Evolutionary conservation across 2,329 filamentous ascomycete species (phyloP).

Genomic region (Calonectria multiphialidica): DNA sequence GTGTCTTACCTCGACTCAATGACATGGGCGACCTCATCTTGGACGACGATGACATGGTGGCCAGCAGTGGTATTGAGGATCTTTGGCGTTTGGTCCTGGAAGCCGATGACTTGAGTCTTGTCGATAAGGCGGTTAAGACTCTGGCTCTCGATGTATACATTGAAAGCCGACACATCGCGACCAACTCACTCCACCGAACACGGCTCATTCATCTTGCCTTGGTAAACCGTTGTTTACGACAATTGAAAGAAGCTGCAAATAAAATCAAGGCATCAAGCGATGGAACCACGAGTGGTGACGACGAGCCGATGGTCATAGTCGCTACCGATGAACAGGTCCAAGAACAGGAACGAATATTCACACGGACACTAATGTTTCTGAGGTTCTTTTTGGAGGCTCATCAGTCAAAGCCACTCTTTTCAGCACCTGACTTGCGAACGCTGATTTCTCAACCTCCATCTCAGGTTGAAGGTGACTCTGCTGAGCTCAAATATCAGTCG

Average conservation of each 20-base stretch:
- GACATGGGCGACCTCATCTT: slow-evolving; percentile 59
- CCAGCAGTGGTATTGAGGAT: slow-evolving; percentile 72
- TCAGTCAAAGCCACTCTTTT: slow-evolving; percentile 71
- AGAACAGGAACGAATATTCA: slow-evolving; percentile 70
- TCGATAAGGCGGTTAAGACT: slow-evolving; percentile 74
- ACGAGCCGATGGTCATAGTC: slow-evolving; percentile 66
- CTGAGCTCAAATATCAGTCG: slow-evolving; percentile 80
- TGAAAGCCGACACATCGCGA: slow-evolving; percentile 63
- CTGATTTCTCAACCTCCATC: slow-evolving; percentile 65
- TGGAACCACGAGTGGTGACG: slow-evolving; percentile 56
- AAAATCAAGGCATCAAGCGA: slow-evolving; percentile 62
- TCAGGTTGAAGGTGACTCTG: slow-evolving; percentile 70
- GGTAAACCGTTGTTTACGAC: slow-evolving; percentile 78
- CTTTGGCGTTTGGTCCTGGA: slow-evolving; percentile 87
- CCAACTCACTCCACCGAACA: slow-evolving; percentile 62
- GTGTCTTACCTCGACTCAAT: slow-evolving; percentile 61
- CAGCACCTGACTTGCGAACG: slow-evolving; percentile 67
- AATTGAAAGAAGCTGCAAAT: slow-evolving; percentile 73
- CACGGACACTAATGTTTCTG: slow-evolving; percentile 76
- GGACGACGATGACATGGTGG: slow-evolving; percentile 64
- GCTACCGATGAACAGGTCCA: slow-evolving; percentile 60
- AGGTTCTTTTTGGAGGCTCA: slow-evolving; percentile 75
- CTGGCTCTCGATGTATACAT: slow-evolving; percentile 81
- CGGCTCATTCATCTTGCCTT: slow-evolving; percentile 75
- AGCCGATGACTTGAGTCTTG: slow-evolving; percentile 74